These are phyloP conservation scores for Yamadazyma scolyti DNA, from an alignment of 805 yeast species.

Conservation along the genomic window DNA sequence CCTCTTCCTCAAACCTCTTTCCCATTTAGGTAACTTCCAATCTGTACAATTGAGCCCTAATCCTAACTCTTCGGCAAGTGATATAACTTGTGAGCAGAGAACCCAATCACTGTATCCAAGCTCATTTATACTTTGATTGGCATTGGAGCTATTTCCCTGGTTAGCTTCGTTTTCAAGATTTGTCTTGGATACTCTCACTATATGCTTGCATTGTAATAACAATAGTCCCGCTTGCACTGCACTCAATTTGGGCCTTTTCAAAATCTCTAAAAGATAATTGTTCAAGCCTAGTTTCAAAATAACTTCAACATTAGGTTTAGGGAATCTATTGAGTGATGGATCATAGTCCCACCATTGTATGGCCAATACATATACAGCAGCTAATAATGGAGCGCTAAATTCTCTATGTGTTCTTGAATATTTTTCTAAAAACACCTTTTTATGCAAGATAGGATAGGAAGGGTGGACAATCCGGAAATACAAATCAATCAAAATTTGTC, in stretches of 20 bases:
- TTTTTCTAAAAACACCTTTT: constrained; percentile 86
- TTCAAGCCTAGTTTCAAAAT: constrained; percentile 51
- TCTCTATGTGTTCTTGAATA: constrained; percentile 89
- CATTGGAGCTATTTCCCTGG: neutral
- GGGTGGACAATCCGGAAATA: constrained; percentile 89
- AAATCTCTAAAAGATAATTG: constrained; percentile 68
- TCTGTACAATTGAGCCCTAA: constrained; percentile 83
- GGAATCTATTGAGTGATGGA: constrained; percentile 67
- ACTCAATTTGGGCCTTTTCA: constrained; percentile 84
- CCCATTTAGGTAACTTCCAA: constrained; percentile 97
- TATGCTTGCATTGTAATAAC: constrained; percentile 61
- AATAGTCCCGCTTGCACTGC: constrained; percentile 88
- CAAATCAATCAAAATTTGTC: constrained; percentile 71
- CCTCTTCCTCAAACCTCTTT: constrained; percentile 79
- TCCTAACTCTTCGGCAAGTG: constrained; percentile 87
- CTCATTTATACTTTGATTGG: constrained; percentile 14
- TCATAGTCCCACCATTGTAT: constrained; percentile 94
- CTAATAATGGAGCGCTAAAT: constrained; percentile 84
- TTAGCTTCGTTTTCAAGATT: constrained; percentile 8
- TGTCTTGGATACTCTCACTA: constrained; percentile 17
- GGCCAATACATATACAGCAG: constrained; percentile 86
- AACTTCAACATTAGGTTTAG: constrained; percentile 69
- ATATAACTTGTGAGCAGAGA: constrained; percentile 79
- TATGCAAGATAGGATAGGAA: constrained; percentile 85
- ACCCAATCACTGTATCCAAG: constrained; percentile 73